Base-by-base conservation (phyloP, 495 filamentous ascomycete species). In the Friedmanniomyces endolithicus region DNA sequence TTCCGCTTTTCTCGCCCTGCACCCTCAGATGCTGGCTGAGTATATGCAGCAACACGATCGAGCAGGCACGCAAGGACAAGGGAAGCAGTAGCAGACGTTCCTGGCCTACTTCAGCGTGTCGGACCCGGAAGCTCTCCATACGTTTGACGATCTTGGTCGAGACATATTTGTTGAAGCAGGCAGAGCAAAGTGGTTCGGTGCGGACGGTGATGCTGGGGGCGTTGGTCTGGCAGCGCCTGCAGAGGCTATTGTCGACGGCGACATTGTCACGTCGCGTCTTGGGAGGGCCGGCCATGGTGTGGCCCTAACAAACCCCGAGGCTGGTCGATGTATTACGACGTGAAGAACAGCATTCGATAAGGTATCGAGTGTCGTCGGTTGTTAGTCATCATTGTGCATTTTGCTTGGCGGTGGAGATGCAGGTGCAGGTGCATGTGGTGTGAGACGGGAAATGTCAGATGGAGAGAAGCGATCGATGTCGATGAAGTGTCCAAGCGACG, bases 21-120 rank as follows among this genome's bases (percentile, higher is more conserved):
- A 66, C 71, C 56, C 78, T 70, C 34, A 88, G 67, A 62, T 88
- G 86, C 37, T 74, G 63, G 62, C 85, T 76, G 17, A 97, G 71
- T 17, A 96, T 73, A 63, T 89, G 78, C 27, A 97, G 68, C 22
- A 98, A 71, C 8, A 78, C 74, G n/a, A 82, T 75, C 0, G 90
- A 96, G 9, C 85, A 92, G 2, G 86, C 73, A 0, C 94, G 92
- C 57, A 88, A 81, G 1, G 89, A 95, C 3, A 95, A 62, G 0
- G 88, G 86, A 14, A 97, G 69, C 1, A 95, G 73, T 24, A 94
- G 74, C 48, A 73, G 78, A 47, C 72, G 71, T 50, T 74, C 70
- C 56, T 68, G 57, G 58, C 67, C 62, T 58, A 63, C 47, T 1
- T 63, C 41, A 17, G 66, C 52, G 52, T 69, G 48, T 14, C 68